Percentiles rank a stretch among this genome's conserved stretches.
Conservation (phyloP, 148 eudicot genomes). For the Amaranthus palmeri region DNA sequence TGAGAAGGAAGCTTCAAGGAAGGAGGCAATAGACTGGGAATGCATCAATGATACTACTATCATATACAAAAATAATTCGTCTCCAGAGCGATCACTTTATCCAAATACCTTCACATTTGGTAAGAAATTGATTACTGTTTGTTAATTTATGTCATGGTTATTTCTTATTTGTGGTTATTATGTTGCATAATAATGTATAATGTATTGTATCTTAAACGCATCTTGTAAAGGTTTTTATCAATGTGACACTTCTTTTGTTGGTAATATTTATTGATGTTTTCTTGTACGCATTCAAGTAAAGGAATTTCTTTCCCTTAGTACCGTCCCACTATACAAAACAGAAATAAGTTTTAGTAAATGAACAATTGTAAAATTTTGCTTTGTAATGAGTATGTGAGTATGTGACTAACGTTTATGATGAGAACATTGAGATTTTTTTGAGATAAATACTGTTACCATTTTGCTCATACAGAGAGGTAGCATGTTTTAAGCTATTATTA, state of each 20-base stretch:
- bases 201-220: neutral
- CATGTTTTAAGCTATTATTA: neutral
- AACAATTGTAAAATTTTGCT: no score
- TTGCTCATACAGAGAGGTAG: neutral
- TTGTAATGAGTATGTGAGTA: no score
- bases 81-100: slow-evolving; percentile 70
- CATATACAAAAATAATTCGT: slow-evolving; percentile 52
- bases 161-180: neutral
- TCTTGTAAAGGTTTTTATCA: neutral
- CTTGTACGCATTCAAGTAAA: no score
- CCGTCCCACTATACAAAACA: no score
- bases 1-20: slow-evolving; percentile 60
- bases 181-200: neutral
- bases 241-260: neutral
- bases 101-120: slow-evolving; percentile 85
- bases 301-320: no score
- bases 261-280: no score
- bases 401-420: no score
- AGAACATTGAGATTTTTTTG: neutral
- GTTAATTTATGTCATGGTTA: neutral
- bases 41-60: slow-evolving; percentile 60
- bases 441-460: neutral
- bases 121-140: slow-evolving; percentile 28
- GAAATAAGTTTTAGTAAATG: no score
- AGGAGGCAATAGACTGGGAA: slow-evolving; percentile 85